Conservation (phyloP, 2,329 filamentous ascomycete species). For the Stachybotrys echinatus region DNA sequence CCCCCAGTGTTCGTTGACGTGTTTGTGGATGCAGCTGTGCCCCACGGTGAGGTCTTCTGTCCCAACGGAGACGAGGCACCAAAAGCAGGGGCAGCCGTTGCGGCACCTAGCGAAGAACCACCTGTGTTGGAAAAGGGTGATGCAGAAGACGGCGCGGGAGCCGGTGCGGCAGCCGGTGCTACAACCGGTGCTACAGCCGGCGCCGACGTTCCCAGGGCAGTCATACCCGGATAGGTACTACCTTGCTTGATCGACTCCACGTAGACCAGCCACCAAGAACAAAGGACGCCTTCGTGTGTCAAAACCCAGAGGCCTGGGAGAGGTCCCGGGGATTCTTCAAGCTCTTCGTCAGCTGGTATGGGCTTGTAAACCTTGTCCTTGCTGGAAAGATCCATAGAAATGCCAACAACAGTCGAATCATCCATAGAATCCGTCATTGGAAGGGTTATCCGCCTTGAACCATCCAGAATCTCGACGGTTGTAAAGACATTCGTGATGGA, state of each 20-base stretch:
- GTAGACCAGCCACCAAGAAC: slow-evolving; percentile 89
- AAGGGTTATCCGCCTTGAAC: slow-evolving; percentile 68
- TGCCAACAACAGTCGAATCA: slow-evolving; percentile 73
- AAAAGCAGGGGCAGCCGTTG: slow-evolving; percentile 35
- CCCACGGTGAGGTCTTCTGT: slow-evolving; percentile 48
- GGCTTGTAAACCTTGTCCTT: slow-evolving; percentile 74
- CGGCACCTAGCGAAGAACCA: slow-evolving; percentile 33
- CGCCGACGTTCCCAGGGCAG: slow-evolving; percentile 32
- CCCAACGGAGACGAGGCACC: slow-evolving; percentile 44
- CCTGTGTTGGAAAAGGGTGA: slow-evolving; percentile 22
- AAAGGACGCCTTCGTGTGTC: slow-evolving; percentile 82
- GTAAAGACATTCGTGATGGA: slow-evolving; percentile 65
- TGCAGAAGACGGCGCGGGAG: slow-evolving; percentile 14
- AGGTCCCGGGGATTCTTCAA: slow-evolving; percentile 72
- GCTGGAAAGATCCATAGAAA: slow-evolving; percentile 77
- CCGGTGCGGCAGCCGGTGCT: slow-evolving; percentile 18
- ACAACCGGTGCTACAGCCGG: slow-evolving; percentile 20
- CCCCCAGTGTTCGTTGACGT: slow-evolving; percentile 23
- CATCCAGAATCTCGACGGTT: slow-evolving; percentile 65
- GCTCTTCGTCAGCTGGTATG: slow-evolving; percentile 69
- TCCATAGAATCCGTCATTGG: slow-evolving; percentile 58
- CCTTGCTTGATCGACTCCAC: slow-evolving; percentile 75
- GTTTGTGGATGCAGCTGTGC: slow-evolving; percentile 22
- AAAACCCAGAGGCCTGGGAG: slow-evolving; percentile 79
- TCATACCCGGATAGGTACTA: slow-evolving; percentile 67